Conservation (phyloP, 225 moss, liverwort and hornwort species). For the Physcomitrium patens region DNA sequence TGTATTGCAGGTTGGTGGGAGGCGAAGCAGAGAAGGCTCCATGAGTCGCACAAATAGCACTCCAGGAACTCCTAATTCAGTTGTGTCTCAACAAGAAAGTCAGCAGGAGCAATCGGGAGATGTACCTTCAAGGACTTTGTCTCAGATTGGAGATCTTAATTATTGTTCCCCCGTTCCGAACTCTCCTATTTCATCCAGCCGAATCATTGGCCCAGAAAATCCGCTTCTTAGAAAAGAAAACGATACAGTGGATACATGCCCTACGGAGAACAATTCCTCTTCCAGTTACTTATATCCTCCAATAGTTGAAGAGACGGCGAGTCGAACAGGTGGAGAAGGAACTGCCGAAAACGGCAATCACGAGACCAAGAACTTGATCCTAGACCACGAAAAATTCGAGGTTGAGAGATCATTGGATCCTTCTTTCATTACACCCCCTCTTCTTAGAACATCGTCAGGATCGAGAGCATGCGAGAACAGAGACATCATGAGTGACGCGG, state of each 20-base stretch:
- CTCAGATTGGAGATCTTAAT: constrained; percentile 9
- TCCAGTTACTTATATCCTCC: constrained; percentile 27
- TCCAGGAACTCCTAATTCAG: constrained; percentile 29
- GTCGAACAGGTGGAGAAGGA: constrained; percentile 13
- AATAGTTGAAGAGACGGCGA: constrained; percentile 5
- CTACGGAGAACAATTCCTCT: constrained; percentile 18
- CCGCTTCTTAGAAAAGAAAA: constrained; percentile 2
- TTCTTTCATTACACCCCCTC: constrained; percentile 24
- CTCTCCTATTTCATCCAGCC: not conserved
- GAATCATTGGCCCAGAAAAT: constrained; percentile 3
- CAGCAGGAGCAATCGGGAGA: constrained; percentile 9
- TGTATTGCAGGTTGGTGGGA: constrained; percentile 35
- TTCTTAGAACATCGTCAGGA: constrained; percentile 15
- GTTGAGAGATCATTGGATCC: constrained; percentile 32
- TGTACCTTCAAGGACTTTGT: not conserved
- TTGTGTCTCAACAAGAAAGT: not conserved
- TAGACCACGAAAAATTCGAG: constrained; percentile 10
- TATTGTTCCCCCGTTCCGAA: not conserved
- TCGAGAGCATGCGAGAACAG: constrained; percentile 15
- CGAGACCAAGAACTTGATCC: not conserved
- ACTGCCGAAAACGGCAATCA: not conserved
- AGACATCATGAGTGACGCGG: not conserved
- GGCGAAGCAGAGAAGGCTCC: constrained; percentile 32
- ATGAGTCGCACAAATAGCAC: constrained; percentile 23
- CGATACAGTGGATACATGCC: not conserved